These are phyloP conservation scores for Gamarada debralockiae DNA, from an alignment of 495 filamentous ascomycete genomes.

Conservation along the genomic window DNA sequence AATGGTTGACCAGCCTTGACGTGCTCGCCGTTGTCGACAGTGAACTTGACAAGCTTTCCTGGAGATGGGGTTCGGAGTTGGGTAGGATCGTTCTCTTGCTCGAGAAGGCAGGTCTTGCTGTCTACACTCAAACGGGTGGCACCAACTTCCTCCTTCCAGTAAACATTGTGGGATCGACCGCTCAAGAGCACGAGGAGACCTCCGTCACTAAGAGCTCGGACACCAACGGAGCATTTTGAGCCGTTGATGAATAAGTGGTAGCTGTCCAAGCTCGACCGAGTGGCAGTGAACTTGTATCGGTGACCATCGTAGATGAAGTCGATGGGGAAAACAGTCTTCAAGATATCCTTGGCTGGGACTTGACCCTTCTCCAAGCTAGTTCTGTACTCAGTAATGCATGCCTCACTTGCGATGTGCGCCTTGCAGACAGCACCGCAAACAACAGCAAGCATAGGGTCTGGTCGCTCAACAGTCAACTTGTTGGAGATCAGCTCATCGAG, in stretches of 20 bases:
- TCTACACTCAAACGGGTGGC: conserved; percentile 95
- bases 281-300: conserved; percentile 98
- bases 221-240: conserved; percentile 90
- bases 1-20: conserved; percentile 90
- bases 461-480: conserved; percentile 93
- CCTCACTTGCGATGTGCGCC: conserved; percentile 89
- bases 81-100: conserved; percentile 99
- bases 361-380: conserved; percentile 94
- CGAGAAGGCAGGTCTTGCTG: conserved; percentile 93
- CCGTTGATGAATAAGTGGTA: conserved; percentile 99
- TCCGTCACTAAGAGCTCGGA: conserved; percentile 89
- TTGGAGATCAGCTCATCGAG: conserved; percentile 98
- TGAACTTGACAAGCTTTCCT: conserved; percentile 98
- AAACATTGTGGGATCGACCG: conserved; percentile 93
- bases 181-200: conserved; percentile 87
- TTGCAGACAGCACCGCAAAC: conserved; percentile 94
- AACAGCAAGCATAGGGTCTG: conserved; percentile 85
- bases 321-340: conserved; percentile 96
- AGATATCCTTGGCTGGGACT: conserved; percentile 89
- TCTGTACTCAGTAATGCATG: conserved; percentile 80
- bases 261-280: conserved; percentile 85
- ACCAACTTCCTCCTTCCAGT: conserved; percentile 98
- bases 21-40: conserved; percentile 94
- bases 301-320: conserved; percentile 98
- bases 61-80: conserved; percentile 93